Base-by-base conservation (phyloP, 2,329 filamentous ascomycete genomes). In the Basipetospora chlamydospora region DNA sequence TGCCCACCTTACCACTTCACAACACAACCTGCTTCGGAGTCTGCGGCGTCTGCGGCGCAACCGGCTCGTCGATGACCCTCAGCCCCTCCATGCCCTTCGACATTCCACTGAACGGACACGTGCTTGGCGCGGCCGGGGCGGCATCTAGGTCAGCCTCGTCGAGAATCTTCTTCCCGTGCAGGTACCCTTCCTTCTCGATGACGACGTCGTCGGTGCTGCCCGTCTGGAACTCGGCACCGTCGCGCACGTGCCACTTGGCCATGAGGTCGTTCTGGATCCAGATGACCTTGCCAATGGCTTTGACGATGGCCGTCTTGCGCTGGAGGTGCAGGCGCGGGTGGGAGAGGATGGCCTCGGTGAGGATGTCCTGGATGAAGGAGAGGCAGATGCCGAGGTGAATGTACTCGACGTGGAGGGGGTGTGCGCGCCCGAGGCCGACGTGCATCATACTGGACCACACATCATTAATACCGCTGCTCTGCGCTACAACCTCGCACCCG, bases 221-320 rank as follows among this genome's bases (percentile, higher is more conserved):
- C 13, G 33, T 22, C 16, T 33, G 12, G 44, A 62, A 73, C 53
- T 83, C 79, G 25, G 76, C 69, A 34, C 77, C 76, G 44, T 82
- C 77, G 23, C 69, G 64, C 25, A 82, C 71, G 47, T 85, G 81
- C 77, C 80, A 87, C 53, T 80, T 81, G n/a, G 81, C 79, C 53
- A 88, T 82, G 21, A 88, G 64, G 54, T 88, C 82, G 51, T 88
- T 88, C 56, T 88, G 83, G 45, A 88, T 86, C 81, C 82, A 88
- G 44, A 88, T 77, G 18, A 88, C 76, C 54, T 90, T 88, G 43
- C 74, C 74, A 16, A 88, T 63, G 1, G 83, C 82, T 51, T 79
- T 81, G 32, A 87, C 67, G 4, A 88, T 66, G 16, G 72, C 77
- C 13, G 80, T 76, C 59, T 87, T 87, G 55, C 70, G 70, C 39